Evolutionary conservation across 2,329 filamentous ascomycete species (phyloP).

Genomic region (Exophiala sideris): DNA sequence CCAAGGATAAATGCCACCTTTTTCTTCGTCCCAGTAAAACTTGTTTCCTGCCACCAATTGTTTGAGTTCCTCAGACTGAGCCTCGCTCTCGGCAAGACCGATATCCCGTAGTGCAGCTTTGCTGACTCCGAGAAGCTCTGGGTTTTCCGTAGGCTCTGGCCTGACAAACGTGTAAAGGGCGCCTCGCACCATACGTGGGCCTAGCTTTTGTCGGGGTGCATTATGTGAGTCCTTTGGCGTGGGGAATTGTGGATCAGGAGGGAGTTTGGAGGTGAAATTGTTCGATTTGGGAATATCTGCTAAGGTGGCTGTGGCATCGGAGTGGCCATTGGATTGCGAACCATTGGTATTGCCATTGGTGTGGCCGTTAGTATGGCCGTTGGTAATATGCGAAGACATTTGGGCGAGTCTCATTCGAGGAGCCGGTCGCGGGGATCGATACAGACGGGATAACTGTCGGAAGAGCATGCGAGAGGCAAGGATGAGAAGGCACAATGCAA

Average conservation of each 20-base stretch:
- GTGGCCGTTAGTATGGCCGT: constrained; percentile 19
- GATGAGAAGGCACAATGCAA: constrained; percentile 3
- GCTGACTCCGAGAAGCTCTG: constrained; percentile 79
- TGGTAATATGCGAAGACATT: constrained; percentile 44
- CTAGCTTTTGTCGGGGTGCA: constrained; percentile 71
- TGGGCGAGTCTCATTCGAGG: constrained; percentile 39
- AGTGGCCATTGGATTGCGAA: background rate
- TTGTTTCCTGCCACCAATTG: constrained; percentile 77
- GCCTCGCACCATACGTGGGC: constrained; percentile 76
- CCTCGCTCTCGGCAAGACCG: constrained; percentile 68
- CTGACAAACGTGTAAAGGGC: constrained; percentile 90
- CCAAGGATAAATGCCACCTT: constrained; percentile 90
- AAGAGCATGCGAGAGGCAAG: constrained; percentile 20
- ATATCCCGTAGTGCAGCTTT: constrained; percentile 74
- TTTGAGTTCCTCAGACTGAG: constrained; percentile 69
- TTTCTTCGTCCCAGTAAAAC: constrained; percentile 69
- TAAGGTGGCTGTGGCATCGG: constrained; percentile 28
- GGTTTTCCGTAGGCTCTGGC: constrained; percentile 67
- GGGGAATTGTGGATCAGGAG: constrained; percentile 72
- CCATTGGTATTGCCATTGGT: constrained; percentile 5
- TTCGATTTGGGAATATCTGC: constrained; percentile 61
- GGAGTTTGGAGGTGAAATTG: constrained; percentile 63
- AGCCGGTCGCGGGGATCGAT: constrained; percentile 3
- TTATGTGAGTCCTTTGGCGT: constrained; percentile 78
- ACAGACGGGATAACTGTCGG: constrained; percentile 10